phyloP scores from a whole-genome alignment of 441 rosid genomes.

The Pelargonium cotyledonis region DNA sequence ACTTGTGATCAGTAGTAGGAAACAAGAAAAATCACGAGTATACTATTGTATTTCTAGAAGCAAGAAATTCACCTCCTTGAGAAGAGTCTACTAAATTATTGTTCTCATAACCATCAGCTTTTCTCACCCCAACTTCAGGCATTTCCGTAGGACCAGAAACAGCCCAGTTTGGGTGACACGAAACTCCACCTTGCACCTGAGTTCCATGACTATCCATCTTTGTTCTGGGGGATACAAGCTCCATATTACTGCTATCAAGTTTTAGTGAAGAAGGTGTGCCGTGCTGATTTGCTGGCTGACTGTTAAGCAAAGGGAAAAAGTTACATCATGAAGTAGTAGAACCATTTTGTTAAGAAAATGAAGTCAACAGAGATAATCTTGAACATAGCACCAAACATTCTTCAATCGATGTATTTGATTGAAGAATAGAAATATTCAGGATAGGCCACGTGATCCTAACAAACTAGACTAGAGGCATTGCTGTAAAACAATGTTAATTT shows the following conservation, averaged over 20 bases:
- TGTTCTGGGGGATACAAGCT: conserved; percentile 7
- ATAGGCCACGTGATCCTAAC: not conserved
- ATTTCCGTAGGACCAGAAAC: not conserved
- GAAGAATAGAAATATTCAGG: not conserved
- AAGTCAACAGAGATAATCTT: not conserved
- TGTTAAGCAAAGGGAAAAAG: not conserved
- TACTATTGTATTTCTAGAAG: not conserved
- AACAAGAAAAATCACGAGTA: conserved; percentile 2
- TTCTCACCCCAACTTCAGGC: not conserved
- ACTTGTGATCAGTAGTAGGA: conserved; percentile 10
- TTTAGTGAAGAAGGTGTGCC: not conserved
- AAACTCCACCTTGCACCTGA: conserved; percentile 3
- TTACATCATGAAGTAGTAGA: not conserved
- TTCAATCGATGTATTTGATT: not conserved
- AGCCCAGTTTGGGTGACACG: not conserved
- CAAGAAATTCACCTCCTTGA: conserved; percentile 42
- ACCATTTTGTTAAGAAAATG: not conserved
- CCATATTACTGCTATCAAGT: not conserved
- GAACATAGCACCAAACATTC: not conserved
- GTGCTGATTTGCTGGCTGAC: not conserved
- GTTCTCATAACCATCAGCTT: conserved; percentile 2
- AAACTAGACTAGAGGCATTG: not conserved
- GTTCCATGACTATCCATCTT: not conserved
- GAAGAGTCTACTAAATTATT: conserved; percentile 5
- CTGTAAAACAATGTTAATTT: not conserved